Conservation (phyloP, 2,329 filamentous ascomycete species). For the Fusarium agapanthi region DNA sequence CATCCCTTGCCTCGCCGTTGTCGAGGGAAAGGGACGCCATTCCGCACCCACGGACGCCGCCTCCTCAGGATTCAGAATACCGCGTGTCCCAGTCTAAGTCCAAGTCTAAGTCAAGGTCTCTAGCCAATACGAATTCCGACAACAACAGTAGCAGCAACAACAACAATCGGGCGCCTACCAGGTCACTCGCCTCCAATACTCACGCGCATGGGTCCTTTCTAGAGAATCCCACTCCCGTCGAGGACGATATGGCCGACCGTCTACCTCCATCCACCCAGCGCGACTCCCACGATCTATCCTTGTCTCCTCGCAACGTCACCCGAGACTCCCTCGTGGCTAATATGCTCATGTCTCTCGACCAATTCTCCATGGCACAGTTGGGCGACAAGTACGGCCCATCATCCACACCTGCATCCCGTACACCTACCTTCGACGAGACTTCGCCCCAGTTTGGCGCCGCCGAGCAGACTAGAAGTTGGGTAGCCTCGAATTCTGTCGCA, state of each 20-base stretch:
- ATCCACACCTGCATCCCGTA: constrained; percentile 29
- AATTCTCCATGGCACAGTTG: constrained; percentile 69
- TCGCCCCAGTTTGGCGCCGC: constrained; percentile 38
- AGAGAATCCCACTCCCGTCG: constrained; percentile 44
- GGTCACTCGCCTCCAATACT: constrained; percentile 31
- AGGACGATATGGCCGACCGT: constrained; percentile 43
- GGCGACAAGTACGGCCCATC: constrained; percentile 38
- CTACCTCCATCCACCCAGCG: constrained; percentile 47
- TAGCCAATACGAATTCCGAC: constrained; percentile 20
- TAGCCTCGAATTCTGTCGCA: constrained; percentile 38
- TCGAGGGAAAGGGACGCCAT: constrained; percentile 31
- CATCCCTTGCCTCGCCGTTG: constrained; percentile 37
- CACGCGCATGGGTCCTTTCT: constrained; percentile 43
- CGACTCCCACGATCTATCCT: constrained; percentile 86
- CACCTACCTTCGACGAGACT: constrained; percentile 43
- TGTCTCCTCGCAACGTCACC: constrained; percentile 78
- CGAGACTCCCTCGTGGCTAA: constrained; percentile 94
- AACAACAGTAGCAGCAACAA: constrained; percentile 37
- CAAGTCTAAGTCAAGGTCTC: constrained; percentile 32
- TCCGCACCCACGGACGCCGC: constrained; percentile 37
- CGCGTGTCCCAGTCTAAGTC: constrained; percentile 23
- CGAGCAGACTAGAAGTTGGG: constrained; percentile 49
- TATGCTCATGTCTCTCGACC: constrained; percentile 92
- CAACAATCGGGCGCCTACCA: constrained; percentile 38
- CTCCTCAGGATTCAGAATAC: constrained; percentile 24